phyloP scores from a whole-genome alignment of 2,329 filamentous ascomycete genomes.

The Allantophomopsis lycopodina region DNA sequence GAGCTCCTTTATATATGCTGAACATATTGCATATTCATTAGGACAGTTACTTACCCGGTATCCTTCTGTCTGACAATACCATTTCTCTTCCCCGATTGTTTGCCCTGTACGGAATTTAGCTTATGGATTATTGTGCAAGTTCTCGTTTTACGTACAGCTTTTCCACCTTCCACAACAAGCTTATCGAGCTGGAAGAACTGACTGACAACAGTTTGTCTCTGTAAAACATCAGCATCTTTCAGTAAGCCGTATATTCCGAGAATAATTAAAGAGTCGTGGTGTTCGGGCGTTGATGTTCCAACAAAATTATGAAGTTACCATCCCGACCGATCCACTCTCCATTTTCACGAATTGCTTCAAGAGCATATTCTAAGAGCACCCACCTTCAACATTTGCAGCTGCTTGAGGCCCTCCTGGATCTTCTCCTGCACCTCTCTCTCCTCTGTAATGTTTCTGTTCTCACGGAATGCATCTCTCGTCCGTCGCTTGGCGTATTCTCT shows the following conservation, averaged over 20 bases:
- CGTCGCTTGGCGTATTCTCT: slow-evolving; percentile 88
- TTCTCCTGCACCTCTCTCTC: slow-evolving; percentile 71
- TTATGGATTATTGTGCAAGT: background rate
- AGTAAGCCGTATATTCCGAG: too few relatives aligned
- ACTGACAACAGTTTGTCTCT: slow-evolving; percentile 92
- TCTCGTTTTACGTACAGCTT: slow-evolving; percentile 42
- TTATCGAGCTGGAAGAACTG: slow-evolving; percentile 89
- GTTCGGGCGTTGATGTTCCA: too few relatives aligned
- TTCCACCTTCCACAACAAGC: slow-evolving; percentile 82
- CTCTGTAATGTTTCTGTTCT: slow-evolving; percentile 62
- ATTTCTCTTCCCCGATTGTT: slow-evolving; percentile 52
- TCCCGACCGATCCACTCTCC: too few relatives aligned
- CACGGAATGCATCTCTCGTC: slow-evolving; percentile 81
- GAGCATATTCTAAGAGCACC: slow-evolving; percentile 10
- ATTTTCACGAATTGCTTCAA: too few relatives aligned
- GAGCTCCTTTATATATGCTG: too few relatives aligned
- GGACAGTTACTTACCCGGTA: slow-evolving; percentile 43
- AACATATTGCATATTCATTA: too few relatives aligned
- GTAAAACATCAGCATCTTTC: slow-evolving; percentile 6
- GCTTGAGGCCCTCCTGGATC: slow-evolving; percentile 75
- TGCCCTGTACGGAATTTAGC: slow-evolving; percentile 34
- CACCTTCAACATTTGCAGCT: slow-evolving; percentile 86
- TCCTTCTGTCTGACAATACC: slow-evolving; percentile 67
- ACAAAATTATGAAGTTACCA: too few relatives aligned
- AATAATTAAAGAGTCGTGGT: slow-evolving; percentile 6